Base-by-base conservation (phyloP, 306 rosid genomes). In the Astragalus glycyphyllos region DNA sequence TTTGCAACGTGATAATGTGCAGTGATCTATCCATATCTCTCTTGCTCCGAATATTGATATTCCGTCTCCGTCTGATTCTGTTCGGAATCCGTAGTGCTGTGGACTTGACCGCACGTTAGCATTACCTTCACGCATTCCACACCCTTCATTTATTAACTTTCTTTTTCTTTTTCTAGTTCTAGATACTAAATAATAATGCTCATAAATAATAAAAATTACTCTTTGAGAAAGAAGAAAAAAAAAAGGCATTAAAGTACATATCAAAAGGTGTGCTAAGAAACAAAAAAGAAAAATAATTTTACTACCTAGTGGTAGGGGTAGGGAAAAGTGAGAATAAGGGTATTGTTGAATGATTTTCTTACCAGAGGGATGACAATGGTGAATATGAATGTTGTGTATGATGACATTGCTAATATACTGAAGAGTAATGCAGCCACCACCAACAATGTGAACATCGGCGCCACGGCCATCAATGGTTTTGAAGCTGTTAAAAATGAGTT, bases 391-490 rank as follows among this genome's bases (percentile, higher is more conserved):
- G 67, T 93, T 93, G 73, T 90, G 98, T 11, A 93, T 93, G 61
- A 93, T 93, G 73, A 93, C 90, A 69, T 93, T 90, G 68, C 87
- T 90, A 5, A 93, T 88, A 62, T 71, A 90, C 79, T 93, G 98
- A 75, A 93, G 80, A 4, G 98, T 93, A 9, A 93, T 86, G 83
- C 98, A 93, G 0, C 98, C 97, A 14, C 98, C 98, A 1, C 98
- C 98, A 7, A 88, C 92, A 68, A 93, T 90, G 66, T 93, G 97
- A 1, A 93, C 98, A 58, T 93, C 93, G 6, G 96, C 98, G 4
- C 98, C 98, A n/a, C 98, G 88, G 1, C 98, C 98, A 70, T 93
- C 98, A 5, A 93, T 76, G 29, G 98, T 90, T 17, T 93, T 93
- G 81, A 37, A 90, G 80, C 96, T 93, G 14, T 93, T 93, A 35